Evolutionary conservation across 805 yeast species (phyloP).

Genomic region (Spathaspora sp.): DNA sequence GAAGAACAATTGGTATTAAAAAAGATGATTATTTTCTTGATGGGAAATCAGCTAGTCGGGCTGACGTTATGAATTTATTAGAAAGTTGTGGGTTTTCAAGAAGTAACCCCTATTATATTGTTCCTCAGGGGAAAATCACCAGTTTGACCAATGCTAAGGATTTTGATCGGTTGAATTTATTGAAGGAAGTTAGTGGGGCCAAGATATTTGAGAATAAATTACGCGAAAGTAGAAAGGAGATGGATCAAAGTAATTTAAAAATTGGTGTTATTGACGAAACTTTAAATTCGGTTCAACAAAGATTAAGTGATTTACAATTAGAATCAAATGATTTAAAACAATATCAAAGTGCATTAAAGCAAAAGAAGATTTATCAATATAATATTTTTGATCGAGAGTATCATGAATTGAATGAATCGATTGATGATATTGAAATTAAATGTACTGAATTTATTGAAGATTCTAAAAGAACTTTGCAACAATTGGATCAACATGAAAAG

Average conservation of each 20-base stretch:
- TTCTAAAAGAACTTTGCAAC: slow-evolving; percentile 51
- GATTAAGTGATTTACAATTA: slow-evolving; percentile 73
- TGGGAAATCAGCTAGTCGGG: slow-evolving; percentile 70
- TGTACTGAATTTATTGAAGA: slow-evolving; percentile 49
- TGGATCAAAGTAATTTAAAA: slow-evolving; percentile 68
- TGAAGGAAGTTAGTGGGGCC: slow-evolving; percentile 95
- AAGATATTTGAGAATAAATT: slow-evolving; percentile 81
- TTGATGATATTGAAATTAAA: slow-evolving; percentile 58
- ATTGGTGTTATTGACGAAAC: slow-evolving; percentile 72
- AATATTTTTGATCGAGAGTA: slow-evolving; percentile 76
- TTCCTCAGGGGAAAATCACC: slow-evolving; percentile 93
- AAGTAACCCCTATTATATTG: slow-evolving; percentile 91
- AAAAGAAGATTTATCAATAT: slow-evolving; percentile 69
- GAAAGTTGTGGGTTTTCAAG: slow-evolving; percentile 92
- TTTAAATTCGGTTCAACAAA: slow-evolving; percentile 61
- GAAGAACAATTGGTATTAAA: slow-evolving; percentile 91
- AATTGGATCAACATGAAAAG: slow-evolving; percentile 60
- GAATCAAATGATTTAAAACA: slow-evolving; percentile 74
- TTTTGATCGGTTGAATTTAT: slow-evolving; percentile 66
- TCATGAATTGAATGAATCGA: slow-evolving; percentile 52
- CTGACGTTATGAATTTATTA: slow-evolving; percentile 74
- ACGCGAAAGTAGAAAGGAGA: slow-evolving; percentile 74
- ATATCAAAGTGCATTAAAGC: slow-evolving; percentile 54
- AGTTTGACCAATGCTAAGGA: slow-evolving; percentile 87
- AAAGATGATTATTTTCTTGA: slow-evolving; percentile 89